Evolutionary conservation across 176 grass and related monocot species (phyloP), one percentile per base, ranked within the genome.

Genomic region (Avena sativa): DNA sequence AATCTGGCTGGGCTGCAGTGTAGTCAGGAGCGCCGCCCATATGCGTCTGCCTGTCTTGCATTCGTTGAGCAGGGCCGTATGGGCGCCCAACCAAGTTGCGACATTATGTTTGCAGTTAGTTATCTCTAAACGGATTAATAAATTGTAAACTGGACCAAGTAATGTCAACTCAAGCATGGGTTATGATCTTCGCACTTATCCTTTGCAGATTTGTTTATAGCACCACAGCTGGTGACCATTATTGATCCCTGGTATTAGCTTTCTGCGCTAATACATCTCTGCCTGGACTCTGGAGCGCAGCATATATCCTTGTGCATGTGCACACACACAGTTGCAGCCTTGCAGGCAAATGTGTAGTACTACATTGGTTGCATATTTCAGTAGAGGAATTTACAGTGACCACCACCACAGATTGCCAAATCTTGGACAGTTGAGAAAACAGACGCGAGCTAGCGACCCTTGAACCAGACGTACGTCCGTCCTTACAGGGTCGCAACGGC

Each of bases 1-100:
- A 66, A 16, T 81, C 64, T 87, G 79, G 75, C 14, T 55, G n/a
- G 60, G 52, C 57, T n/a, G 64, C 82, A 89, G 32, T 68, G 12
- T 75, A 60, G 50, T 75, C 50, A 76, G 17, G 3, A 66, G 55
- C 19, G 10, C 52, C 26, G 50, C 44, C 25, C 71, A 51, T 74
- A 51, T 74, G 70, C 16, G 4, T 51, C 20, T 10, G 79, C 20
- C 49, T 87, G 81, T 80, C 85, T 15, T 50, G 79, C 49, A 28
- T 61, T 67, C 8, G 76, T 12, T 81, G 9, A 57, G 23, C 89
- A 80, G 44, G 38, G 25, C 16, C 44, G 81, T 17, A 84, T 80
- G 85, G 81, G 49, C 81, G 66, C 69, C 14, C 5, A 2, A 46
- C 49, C 85, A 49, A 83, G 11, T 86, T 6, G 65, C 80, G 75